Evolutionary conservation across 1,139 yeast genomes (phyloP).

Genomic region (Geotrichum aggregatum): DNA sequence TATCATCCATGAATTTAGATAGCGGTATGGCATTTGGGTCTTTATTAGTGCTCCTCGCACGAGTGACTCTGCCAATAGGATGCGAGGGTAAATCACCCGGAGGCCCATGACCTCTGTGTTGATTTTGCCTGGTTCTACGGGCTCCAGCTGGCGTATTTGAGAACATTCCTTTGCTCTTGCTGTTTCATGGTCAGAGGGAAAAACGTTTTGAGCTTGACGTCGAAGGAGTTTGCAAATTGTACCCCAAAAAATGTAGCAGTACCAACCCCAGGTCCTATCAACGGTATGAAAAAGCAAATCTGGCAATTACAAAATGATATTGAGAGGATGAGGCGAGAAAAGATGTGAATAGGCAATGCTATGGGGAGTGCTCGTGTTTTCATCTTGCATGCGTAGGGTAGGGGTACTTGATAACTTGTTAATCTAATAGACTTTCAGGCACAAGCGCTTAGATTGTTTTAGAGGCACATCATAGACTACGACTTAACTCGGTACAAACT

Average conservation of each 20-base stretch:
- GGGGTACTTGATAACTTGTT: too few relatives aligned
- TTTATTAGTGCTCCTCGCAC: background rate
- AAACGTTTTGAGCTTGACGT: too few relatives aligned
- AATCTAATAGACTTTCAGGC: too few relatives aligned
- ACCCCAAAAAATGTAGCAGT: too few relatives aligned
- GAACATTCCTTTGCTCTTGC: conserved; percentile 5
- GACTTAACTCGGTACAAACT: too few relatives aligned
- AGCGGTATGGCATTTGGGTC: conserved; percentile 7
- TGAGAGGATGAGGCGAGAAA: background rate
- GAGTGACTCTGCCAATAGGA: conserved; percentile 1
- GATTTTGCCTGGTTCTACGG: background rate
- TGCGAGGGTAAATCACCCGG: conserved; percentile 8
- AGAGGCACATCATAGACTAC: too few relatives aligned
- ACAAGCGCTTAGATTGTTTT: too few relatives aligned
- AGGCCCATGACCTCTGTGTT: background rate
- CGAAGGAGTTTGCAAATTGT: too few relatives aligned
- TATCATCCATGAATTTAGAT: conserved; percentile 1
- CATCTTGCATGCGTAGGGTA: too few relatives aligned
- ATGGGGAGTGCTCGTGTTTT: background rate
- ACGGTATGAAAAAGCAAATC: too few relatives aligned
- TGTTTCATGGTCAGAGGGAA: background rate
- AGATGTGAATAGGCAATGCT: background rate
- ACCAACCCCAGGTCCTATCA: too few relatives aligned
- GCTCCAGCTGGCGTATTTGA: conserved; percentile 7
- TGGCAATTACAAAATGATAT: too few relatives aligned